Evolutionary conservation across 768 basidiomycete genomes (phyloP), one percentile per base, ranked within the genome.

Genomic region (Tylopilus intermedius): DNA sequence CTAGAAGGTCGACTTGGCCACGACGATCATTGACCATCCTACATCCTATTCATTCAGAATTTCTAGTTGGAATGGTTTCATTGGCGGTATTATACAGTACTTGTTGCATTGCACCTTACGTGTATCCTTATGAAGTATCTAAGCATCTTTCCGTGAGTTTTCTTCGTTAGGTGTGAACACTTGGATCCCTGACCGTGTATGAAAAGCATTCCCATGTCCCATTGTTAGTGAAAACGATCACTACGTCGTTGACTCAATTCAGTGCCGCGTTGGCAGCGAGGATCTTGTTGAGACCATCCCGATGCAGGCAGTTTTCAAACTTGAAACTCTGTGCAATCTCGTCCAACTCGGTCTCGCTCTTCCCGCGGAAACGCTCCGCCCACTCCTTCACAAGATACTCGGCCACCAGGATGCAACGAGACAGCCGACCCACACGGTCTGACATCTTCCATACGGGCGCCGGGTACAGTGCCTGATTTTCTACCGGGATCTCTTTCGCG

Each of bases 301-400:
- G 72, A 69, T 82, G 80, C 64, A 79, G 60, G 69, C 89, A 92
- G 48, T 81, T 75, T 45, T 81, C 82, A 58, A 83, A 86, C 65
- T 73, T 74, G 74, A 92, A 90, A 67, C 86, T 86, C 59, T 75
- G 73, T n/a, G 89, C 88, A 45, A 92, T 75, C 56, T 72, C 78
- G 58, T 92, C 88, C 40, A 92, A 64, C 71, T 89, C 81, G 46
- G 66, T 73, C 59, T 78, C 71, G 32, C 67, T 76, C 73, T 78
- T 79, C 0, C 83, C 82, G 13, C 73, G 59, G 63, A 87, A 85
- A 63, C 84, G 80, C 42, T 83, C 81, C 21, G 85, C 85, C 83
- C 85, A 88, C 64, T 86, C 86, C 67, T 74, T 76, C 40, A 86
- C 76, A 52, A 90, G 72, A 67, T 79, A 88, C 68, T 88, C 89